Conservation (phyloP, 208 protist species). For the Trypanosoma rangeli region DNA sequence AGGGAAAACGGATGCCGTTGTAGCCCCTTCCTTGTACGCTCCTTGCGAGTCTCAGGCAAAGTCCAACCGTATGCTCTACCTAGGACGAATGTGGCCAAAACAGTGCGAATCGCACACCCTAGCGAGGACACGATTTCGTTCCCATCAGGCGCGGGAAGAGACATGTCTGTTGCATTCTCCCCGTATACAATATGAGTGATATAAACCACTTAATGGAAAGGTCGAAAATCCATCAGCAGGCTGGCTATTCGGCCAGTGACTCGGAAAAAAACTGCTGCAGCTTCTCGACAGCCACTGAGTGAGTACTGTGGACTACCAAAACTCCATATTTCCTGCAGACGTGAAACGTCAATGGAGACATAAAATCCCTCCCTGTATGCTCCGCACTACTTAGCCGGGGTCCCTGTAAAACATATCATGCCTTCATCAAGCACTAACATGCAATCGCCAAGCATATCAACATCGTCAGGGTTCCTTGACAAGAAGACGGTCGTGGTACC, state of each 20-base stretch:
- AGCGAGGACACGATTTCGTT: neutral
- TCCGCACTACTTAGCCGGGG: conserved; percentile 9
- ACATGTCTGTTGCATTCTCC: neutral
- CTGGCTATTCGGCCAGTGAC: conserved; percentile 15
- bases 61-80: conserved; percentile 5
- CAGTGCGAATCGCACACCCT: neutral
- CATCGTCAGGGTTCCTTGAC: conserved; percentile 50
- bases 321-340: neutral
- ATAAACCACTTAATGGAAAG: conserved; percentile 22
- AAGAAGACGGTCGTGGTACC: conserved; percentile 43
- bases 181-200: conserved; percentile 1
- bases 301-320: neutral
- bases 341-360: conserved; percentile 18
- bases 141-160: neutral
- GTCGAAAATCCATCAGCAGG: conserved; percentile 11
- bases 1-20: neutral
- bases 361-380: conserved; percentile 10
- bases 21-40: neutral
- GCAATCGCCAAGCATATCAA: conserved; percentile 36
- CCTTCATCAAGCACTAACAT: conserved; percentile 53
- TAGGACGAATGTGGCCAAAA: conserved; percentile 13
- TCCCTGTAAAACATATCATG: conserved; percentile 49
- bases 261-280: conserved; percentile 14
- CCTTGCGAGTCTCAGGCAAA: neutral
- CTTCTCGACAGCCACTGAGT: neutral